phyloP scores from a whole-genome alignment of 257 asterid genomes.

The Ilex aquifolium region DNA sequence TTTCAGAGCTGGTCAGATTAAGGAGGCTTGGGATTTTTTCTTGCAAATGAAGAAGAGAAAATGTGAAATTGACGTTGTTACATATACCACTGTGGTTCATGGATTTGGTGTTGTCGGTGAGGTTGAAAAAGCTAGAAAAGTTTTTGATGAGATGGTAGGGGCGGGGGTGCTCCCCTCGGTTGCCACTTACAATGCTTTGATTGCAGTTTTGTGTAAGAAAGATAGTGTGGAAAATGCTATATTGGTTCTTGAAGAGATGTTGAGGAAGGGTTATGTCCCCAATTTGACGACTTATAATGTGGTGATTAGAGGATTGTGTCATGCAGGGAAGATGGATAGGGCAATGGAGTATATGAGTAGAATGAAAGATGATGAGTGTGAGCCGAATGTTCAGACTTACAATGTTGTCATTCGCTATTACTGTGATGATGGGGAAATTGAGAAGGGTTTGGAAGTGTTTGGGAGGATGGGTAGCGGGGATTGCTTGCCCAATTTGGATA shows the following conservation, averaged over 20 bases:
- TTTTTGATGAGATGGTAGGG: constrained; percentile 70
- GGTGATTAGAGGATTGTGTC: constrained; percentile 78
- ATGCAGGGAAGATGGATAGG: constrained; percentile 54
- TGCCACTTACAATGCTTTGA: constrained; percentile 78
- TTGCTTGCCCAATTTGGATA: constrained; percentile 81
- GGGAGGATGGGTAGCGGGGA: constrained; percentile 53
- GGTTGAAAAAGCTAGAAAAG: constrained; percentile 56
- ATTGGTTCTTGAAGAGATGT: constrained; percentile 58
- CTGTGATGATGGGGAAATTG: constrained; percentile 83
- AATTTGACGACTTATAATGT: constrained; percentile 67
- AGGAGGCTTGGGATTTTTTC: constrained; percentile 84
- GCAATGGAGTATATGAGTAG: constrained; percentile 58
- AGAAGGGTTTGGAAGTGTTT: constrained; percentile 60
- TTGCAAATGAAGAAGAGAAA: constrained; percentile 83
- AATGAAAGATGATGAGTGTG: constrained; percentile 59
- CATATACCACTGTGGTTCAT: constrained; percentile 81
- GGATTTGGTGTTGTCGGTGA: constrained; percentile 83
- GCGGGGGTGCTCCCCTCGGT: constrained; percentile 89
- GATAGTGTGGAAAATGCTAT: constrained; percentile 76
- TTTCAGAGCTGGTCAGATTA: constrained; percentile 60
- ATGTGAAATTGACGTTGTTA: constrained; percentile 71
- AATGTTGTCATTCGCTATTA: constrained; percentile 68
- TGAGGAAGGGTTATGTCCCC: constrained; percentile 70
- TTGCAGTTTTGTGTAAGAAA: constrained; percentile 87
- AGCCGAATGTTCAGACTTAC: constrained; percentile 71